A percentile compares a stretch with the other conserved stretches of the same genome.
Conservation (phyloP, 108 stramenopile genomes). For the Nitzschia palea region DNA sequence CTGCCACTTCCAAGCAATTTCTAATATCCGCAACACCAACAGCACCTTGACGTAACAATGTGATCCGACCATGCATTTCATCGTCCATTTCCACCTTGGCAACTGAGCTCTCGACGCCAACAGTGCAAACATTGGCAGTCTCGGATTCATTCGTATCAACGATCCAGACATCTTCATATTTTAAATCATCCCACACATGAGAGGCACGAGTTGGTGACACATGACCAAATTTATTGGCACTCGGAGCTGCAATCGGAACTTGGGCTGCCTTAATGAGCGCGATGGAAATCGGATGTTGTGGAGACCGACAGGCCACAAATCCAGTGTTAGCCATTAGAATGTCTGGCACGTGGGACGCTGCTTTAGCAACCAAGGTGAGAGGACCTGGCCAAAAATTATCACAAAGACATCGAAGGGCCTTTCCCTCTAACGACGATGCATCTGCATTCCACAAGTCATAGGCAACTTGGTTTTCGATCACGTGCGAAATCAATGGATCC, state of each 20-base stretch:
- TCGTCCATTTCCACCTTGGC: conserved; percentile 66
- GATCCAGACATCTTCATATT: conserved; percentile 82
- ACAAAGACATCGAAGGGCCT: conserved; percentile 51
- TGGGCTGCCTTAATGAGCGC: conserved; percentile 71
- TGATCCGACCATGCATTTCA: conserved; percentile 38
- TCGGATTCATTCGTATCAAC: conserved; percentile 50
- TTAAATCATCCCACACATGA: conserved; percentile 96
- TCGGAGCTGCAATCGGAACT: conserved; percentile 97
- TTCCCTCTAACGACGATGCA: conserved; percentile 40
- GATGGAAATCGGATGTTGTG: conserved; percentile 86
- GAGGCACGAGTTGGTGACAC: conserved; percentile 91
- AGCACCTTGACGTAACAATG: conserved; percentile 80
- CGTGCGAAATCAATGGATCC: conserved; percentile 98
- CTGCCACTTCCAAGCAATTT: conserved; percentile 41
- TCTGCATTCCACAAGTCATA: conserved; percentile 69
- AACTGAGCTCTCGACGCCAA: conserved; percentile 86
- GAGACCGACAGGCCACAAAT: conserved; percentile 95
- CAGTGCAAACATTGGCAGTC: conserved; percentile 42
- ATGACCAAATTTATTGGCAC: conserved; percentile 98
- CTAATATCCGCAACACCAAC: conserved; percentile 54
- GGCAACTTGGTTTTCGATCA: conserved; percentile 58
- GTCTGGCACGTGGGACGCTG: conserved; percentile 68
- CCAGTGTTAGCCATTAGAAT: conserved; percentile 92
- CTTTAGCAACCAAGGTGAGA: conserved; percentile 86
- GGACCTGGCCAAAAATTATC: conserved; percentile 93